phyloP scores from a whole-genome alignment of 805 yeast species.

The Ascoidea rubescens region DNA sequence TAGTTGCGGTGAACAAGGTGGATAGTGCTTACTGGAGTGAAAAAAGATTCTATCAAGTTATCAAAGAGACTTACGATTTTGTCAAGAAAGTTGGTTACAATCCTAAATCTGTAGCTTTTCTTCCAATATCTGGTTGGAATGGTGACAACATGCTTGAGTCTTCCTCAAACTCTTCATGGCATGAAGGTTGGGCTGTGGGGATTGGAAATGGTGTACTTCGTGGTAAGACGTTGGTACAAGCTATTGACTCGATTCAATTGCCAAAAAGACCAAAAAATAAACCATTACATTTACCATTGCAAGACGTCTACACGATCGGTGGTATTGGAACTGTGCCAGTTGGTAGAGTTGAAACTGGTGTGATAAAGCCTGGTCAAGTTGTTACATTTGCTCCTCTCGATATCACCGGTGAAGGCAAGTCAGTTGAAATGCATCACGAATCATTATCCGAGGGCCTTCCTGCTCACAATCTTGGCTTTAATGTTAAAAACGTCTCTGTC shows the following conservation, averaged over 20 bases:
- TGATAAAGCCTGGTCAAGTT: constrained; percentile 83
- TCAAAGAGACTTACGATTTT: constrained; percentile 64
- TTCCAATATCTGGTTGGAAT: constrained; percentile 86
- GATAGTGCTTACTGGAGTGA: constrained; percentile 84
- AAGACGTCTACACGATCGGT: constrained; percentile 89
- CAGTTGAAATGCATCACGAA: constrained; percentile 83
- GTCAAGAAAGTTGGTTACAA: constrained; percentile 78
- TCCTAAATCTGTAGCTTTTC: constrained; percentile 74
- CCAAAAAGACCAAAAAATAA: constrained; percentile 72
- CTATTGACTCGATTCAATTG: constrained; percentile 73
- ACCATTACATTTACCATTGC: constrained; percentile 82
- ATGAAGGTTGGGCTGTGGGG: constrained; percentile 78
- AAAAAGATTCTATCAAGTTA: constrained; percentile 64
- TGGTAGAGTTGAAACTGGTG: constrained; percentile 91
- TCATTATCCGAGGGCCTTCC: constrained; percentile 67
- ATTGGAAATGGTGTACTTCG: constrained; percentile 54
- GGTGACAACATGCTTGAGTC: constrained; percentile 90
- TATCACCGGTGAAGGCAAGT: constrained; percentile 81
- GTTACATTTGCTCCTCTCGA: constrained; percentile 85
- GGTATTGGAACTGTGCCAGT: constrained; percentile 88
- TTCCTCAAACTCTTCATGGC: constrained; percentile 74
- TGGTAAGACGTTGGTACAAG: constrained; percentile 78
- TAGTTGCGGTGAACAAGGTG: constrained; percentile 91
- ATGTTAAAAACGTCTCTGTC: constrained; percentile 81
- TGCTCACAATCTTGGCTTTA: constrained; percentile 88